phyloP scores from a whole-genome alignment of 139 green algal species.

The Asterochloris sp. region DNA sequence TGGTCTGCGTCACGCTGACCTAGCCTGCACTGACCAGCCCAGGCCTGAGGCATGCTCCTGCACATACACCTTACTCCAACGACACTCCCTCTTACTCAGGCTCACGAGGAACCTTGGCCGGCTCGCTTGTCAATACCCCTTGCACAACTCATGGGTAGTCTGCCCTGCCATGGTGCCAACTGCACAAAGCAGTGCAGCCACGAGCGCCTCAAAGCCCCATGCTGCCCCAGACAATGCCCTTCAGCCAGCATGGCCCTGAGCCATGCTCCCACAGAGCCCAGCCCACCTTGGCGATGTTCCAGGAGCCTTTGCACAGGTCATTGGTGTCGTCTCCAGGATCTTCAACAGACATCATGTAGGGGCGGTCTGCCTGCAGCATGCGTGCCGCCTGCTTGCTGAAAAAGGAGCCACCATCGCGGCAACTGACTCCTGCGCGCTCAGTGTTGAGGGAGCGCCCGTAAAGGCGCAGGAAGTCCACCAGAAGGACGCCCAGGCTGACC shows the following conservation, averaged over 20 bases:
- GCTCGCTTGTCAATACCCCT: too few relatives aligned
- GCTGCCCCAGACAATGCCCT: too few relatives aligned
- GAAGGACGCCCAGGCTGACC: constrained; percentile 75
- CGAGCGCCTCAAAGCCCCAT: too few relatives aligned
- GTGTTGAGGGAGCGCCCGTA: constrained; percentile 62
- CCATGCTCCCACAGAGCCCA: neutral
- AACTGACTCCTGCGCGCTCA: constrained; percentile 39
- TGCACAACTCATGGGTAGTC: too few relatives aligned
- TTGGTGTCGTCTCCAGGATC: constrained; percentile 77
- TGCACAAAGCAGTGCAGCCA: too few relatives aligned
- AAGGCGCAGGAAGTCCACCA: constrained; percentile 91
- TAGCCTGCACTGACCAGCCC: too few relatives aligned
- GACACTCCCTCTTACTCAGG: too few relatives aligned
- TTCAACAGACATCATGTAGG: constrained; percentile 73
- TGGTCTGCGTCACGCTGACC: too few relatives aligned
- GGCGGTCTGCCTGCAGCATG: constrained; percentile 34
- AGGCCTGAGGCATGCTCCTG: too few relatives aligned
- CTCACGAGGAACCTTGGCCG: too few relatives aligned
- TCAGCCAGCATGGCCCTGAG: neutral
- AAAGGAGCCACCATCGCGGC: constrained; percentile 49
- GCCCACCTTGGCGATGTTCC: constrained; percentile 54
- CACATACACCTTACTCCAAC: too few relatives aligned
- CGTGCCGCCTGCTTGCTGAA: constrained; percentile 46
- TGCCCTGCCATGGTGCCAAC: too few relatives aligned
- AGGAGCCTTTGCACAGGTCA: constrained; percentile 66